Conservation (phyloP, 192 early-diverging fungal genomes). For the Coemansia sp. region DNA sequence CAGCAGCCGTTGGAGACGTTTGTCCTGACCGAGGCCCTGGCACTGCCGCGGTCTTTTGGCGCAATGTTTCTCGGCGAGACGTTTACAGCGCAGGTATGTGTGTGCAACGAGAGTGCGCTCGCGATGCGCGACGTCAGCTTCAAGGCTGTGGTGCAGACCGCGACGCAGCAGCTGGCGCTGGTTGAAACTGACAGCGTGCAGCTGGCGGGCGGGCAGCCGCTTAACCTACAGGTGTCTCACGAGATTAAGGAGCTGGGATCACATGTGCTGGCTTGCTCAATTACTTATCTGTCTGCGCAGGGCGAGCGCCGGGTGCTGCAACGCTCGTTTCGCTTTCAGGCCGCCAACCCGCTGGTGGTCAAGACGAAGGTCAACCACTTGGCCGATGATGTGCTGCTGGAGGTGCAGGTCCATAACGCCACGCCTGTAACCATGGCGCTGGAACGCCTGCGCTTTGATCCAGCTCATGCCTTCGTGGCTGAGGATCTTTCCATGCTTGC, state of each 20-base stretch:
- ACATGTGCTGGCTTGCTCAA: constrained; percentile 86
- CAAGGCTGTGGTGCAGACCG: constrained; percentile 84
- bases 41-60: constrained; percentile 84
- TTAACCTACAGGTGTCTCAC: constrained; percentile 79
- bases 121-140: constrained; percentile 72
- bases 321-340: constrained; percentile 96
- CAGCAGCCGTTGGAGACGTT: constrained; percentile 59
- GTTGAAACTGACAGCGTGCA: constrained; percentile 56
- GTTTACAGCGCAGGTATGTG: constrained; percentile 79
- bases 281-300: constrained; percentile 73
- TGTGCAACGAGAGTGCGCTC: constrained; percentile 78
- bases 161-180: constrained; percentile 74
- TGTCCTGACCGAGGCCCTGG: constrained; percentile 65
- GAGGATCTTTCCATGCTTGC: constrained; percentile 34
- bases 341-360: constrained; percentile 90
- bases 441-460: constrained; percentile 85
- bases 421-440: constrained; percentile 76
- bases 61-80: constrained; percentile 95
- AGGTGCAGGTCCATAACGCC: constrained; percentile 93
- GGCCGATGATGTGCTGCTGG: constrained; percentile 67
- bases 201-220: constrained; percentile 68
- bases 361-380: constrained; percentile 94
- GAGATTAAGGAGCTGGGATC: constrained; percentile 95
- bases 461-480: constrained; percentile 67
- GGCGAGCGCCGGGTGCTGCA: constrained; percentile 71